Evolutionary conservation across 495 filamentous ascomycete genomes (phyloP).

Genomic region (Penicillium fimorum): DNA sequence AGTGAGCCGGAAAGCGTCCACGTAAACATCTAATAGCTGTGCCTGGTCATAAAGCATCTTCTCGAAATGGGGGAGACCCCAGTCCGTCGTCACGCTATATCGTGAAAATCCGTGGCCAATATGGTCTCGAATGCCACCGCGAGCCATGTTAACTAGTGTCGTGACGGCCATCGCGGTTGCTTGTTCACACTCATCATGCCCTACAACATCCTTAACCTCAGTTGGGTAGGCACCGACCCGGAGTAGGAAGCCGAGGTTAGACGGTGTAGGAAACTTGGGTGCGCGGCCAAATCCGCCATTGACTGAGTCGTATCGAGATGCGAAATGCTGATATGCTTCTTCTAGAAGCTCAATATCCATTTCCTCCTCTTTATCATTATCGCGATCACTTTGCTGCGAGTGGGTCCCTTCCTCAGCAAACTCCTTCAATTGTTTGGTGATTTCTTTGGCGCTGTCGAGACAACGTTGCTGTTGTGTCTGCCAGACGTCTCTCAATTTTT

Average conservation of each 20-base stretch:
- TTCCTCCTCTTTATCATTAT: slow-evolving; percentile 58
- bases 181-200: slow-evolving; percentile 69
- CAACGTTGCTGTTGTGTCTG: slow-evolving; percentile 77
- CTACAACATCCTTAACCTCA: slow-evolving; percentile 80
- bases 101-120: slow-evolving; percentile 88
- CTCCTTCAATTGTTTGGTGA: slow-evolving; percentile 73
- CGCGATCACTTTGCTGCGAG: slow-evolving; percentile 50
- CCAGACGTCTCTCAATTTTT: slow-evolving; percentile 82
- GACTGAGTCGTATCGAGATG: slow-evolving; percentile 69
- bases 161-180: slow-evolving; percentile 79
- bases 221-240: slow-evolving; percentile 69
- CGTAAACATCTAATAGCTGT: slow-evolving; percentile 79
- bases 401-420: slow-evolving; percentile 86
- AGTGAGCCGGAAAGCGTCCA: slow-evolving; percentile 80
- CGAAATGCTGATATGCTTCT: slow-evolving; percentile 80
- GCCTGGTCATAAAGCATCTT: slow-evolving; percentile 98
- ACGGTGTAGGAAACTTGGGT: slow-evolving; percentile 90
- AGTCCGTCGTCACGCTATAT: slow-evolving; percentile 87
- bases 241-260: slow-evolving; percentile 80
- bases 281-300: slow-evolving; percentile 73
- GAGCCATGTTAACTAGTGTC: slow-evolving; percentile 78
- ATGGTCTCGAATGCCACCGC: slow-evolving; percentile 88
- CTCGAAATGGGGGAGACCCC: slow-evolving; percentile 93
- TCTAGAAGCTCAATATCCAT: slow-evolving; percentile 90
- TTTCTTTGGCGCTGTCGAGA: slow-evolving; percentile 75